phyloP scores from a whole-genome alignment of 2,329 filamentous ascomycete species.

The Anisogramma anomala region DNA sequence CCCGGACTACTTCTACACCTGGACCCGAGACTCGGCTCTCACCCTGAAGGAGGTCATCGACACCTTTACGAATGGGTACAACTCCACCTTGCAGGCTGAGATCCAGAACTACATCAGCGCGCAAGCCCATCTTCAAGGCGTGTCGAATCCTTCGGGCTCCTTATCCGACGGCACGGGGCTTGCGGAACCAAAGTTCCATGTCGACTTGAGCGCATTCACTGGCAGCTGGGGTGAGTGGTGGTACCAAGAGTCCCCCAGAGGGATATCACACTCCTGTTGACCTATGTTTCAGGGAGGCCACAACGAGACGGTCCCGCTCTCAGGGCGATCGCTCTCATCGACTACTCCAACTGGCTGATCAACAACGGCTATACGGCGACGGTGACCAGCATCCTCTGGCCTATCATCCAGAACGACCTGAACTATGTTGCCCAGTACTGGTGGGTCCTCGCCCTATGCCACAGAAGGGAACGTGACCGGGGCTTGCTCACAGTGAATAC shows the following conservation, averaged over 20 bases:
- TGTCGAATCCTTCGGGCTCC: conserved; percentile 58
- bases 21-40: conserved; percentile 64
- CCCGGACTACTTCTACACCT: conserved; percentile 62
- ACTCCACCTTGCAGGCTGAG: conserved; percentile 42
- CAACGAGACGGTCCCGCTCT: conserved; percentile 72
- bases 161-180: conserved; percentile 42
- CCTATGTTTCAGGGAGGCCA: conserved; percentile 42
- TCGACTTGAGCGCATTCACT: conserved; percentile 51
- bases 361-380: conserved; percentile 50
- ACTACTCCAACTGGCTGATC: conserved; percentile 62
- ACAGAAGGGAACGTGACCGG: too few relatives aligned
- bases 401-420: conserved; percentile 64
- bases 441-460: too few relatives aligned
- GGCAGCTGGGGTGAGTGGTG: conserved; percentile 47
- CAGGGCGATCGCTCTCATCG: conserved; percentile 60
- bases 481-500: not conserved
- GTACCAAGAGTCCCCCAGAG: not conserved
- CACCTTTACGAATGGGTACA: conserved; percentile 47
- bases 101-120: conserved; percentile 59
- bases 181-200: conserved; percentile 64
- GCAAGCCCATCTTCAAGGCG: conserved; percentile 54
- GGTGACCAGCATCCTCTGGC: conserved; percentile 52
- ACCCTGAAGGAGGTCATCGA: conserved; percentile 60
- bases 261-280: not conserved
- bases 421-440: conserved; percentile 65